Evolutionary conservation across 2,329 filamentous ascomycete species (phyloP).

Genomic region (Chrysosphaeria jannelii): DNA sequence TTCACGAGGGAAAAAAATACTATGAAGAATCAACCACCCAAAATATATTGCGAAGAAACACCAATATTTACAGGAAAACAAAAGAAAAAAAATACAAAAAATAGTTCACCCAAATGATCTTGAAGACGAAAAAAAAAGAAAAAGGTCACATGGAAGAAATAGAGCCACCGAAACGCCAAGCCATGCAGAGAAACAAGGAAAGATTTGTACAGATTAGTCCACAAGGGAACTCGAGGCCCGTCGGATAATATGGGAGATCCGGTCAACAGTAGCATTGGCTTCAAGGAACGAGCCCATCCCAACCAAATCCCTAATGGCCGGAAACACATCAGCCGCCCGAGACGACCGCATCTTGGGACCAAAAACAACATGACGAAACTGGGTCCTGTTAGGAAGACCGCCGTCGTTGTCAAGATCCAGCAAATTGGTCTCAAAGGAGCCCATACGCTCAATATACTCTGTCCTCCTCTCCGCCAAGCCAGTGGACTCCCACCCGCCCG

Average conservation of each 20-base stretch:
- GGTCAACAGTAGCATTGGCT: constrained; percentile 37
- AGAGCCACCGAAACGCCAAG: constrained; percentile 16
- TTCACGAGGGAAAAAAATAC: too few relatives aligned
- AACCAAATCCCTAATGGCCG: constrained; percentile 58
- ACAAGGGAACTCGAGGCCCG: too few relatives aligned
- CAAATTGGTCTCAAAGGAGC: constrained; percentile 52
- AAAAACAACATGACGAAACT: constrained; percentile 83
- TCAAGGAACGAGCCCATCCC: constrained; percentile 37
- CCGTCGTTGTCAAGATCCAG: constrained; percentile 42
- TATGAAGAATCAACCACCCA: too few relatives aligned
- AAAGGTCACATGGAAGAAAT: background rate
- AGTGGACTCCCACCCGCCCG: constrained; percentile 47
- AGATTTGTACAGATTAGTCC: too few relatives aligned
- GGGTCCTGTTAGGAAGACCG: constrained; percentile 60
- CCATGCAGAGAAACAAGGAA: too few relatives aligned
- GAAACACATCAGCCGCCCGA: constrained; percentile 40
- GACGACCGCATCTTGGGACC: constrained; percentile 54
- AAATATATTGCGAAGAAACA: background rate
- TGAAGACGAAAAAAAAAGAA: background rate
- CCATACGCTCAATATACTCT: constrained; percentile 52
- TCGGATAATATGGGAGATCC: constrained; percentile 38
- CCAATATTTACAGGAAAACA: constrained; percentile 4
- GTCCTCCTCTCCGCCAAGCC: constrained; percentile 35
- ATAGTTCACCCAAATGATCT: background rate
- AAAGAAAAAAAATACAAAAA: constrained; percentile 1